These are phyloP conservation scores for Drechmeria coniospora DNA, from an alignment of 2,329 filamentous ascomycete species.

Conservation along the genomic window DNA sequence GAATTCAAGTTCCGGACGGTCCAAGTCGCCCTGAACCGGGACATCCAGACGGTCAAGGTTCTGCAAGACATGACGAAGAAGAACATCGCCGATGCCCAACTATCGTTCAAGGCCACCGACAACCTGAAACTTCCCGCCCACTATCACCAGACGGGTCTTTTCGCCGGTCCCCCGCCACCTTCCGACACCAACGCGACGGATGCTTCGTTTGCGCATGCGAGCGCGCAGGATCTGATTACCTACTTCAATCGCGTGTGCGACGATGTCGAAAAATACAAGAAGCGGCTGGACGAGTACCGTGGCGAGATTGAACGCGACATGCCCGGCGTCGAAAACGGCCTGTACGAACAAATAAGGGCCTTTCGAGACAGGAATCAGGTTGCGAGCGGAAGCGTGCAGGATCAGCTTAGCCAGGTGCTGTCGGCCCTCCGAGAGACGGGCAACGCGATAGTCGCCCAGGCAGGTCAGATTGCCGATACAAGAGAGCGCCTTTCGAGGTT, in stretches of 20 bases:
- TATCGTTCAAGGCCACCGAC: constrained; percentile 59
- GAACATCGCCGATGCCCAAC: constrained; percentile 54
- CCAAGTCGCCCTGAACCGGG: constrained; percentile 31
- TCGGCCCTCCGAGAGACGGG: constrained; percentile 23
- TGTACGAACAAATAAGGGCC: constrained; percentile 26
- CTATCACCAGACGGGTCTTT: constrained; percentile 33
- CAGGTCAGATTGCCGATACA: constrained; percentile 26
- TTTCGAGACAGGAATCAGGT: constrained; percentile 18
- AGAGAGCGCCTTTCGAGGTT: constrained; percentile 24
- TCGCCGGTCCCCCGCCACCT: constrained; percentile 17
- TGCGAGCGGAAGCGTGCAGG: constrained; percentile 15
- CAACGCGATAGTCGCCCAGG: constrained; percentile 24
- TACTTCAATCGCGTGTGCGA: constrained; percentile 29
- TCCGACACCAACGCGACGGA: constrained; percentile 14
- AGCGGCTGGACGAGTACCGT: constrained; percentile 27
- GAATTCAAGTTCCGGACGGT: constrained; percentile 31
- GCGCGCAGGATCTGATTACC: constrained; percentile 26
- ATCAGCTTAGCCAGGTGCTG: constrained; percentile 23
- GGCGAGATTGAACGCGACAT: constrained; percentile 30
- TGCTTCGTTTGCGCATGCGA: constrained; percentile 20
- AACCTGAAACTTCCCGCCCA: constrained; percentile 55
- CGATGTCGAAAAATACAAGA: constrained; percentile 27
- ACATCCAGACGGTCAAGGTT: constrained; percentile 47
- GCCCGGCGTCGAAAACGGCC: constrained; percentile 30
- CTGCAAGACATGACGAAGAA: constrained; percentile 44